phyloP scores from a whole-genome alignment of 2,329 filamentous ascomycete species.

The Xylaria multiplex region DNA sequence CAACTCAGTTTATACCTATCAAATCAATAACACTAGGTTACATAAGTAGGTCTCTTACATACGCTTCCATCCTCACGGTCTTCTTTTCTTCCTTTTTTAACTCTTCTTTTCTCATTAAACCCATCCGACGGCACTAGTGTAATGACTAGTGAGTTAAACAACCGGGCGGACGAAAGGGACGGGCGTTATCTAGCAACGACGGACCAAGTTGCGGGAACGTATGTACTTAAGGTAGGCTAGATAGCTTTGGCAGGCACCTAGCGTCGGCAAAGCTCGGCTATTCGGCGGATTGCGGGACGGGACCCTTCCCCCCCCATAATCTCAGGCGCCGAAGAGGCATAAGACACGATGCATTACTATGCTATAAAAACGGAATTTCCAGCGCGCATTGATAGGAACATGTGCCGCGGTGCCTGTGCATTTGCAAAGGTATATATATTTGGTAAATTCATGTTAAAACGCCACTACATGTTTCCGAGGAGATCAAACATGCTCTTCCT shows the following conservation, averaged over 20 bases:
- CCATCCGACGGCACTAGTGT: too few species aligned
- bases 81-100: too few species aligned
- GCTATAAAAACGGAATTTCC: background rate
- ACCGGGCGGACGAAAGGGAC: background rate
- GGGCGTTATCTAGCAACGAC: background rate
- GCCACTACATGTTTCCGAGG: slow-evolving; percentile 10
- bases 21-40: too few species aligned
- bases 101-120: too few species aligned
- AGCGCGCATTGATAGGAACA: too few species aligned
- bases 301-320: background rate
- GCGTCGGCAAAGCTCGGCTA: slow-evolving; percentile 32
- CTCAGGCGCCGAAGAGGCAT: background rate
- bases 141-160: background rate
- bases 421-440: slow-evolving; percentile 18
- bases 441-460: slow-evolving; percentile 11
- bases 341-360: slow-evolving; percentile 3
- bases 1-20: too few species aligned
- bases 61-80: too few species aligned
- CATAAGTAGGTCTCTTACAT: too few species aligned
- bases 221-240: background rate
- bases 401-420: background rate
- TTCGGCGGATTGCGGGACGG: slow-evolving; percentile 25
- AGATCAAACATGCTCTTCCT: background rate
- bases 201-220: background rate
- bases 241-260: background rate